Conservation (phyloP, 805 yeast genomes). For the Myxozyma monticola region DNA sequence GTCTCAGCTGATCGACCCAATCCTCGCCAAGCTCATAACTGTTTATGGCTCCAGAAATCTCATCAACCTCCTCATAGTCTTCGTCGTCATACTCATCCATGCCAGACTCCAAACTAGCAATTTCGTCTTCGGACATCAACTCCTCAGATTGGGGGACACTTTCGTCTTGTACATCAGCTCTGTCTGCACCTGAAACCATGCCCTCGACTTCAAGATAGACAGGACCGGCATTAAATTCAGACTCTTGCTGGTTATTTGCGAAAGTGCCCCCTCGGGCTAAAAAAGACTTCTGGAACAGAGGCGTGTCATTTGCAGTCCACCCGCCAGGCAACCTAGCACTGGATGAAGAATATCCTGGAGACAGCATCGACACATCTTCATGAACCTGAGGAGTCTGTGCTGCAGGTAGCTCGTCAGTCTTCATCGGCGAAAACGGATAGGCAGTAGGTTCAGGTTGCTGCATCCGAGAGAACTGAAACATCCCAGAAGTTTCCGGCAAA, state of each 20-base stretch:
- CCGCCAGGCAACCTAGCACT: slow-evolving; percentile 18
- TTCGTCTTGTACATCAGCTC: slow-evolving; percentile 7
- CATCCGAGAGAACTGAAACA: slow-evolving; percentile 1
- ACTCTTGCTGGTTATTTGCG: not conserved
- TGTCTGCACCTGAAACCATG: slow-evolving; percentile 11
- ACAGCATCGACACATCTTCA: slow-evolving; percentile 2
- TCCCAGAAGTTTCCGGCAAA: not conserved
- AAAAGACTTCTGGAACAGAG: slow-evolving; percentile 10
- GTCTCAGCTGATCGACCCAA: slow-evolving; percentile 22
- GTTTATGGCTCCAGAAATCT: not conserved
- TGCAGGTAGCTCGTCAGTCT: slow-evolving; percentile 36
- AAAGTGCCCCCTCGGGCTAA: slow-evolving; percentile 13
- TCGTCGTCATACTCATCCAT: not conserved
- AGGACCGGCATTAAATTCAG: not conserved
- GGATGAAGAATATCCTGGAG: slow-evolving; percentile 5
- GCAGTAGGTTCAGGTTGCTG: not conserved
- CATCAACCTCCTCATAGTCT: slow-evolving; percentile 1
- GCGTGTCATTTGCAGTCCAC: slow-evolving; percentile 11
- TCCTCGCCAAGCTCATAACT: slow-evolving; percentile 11
- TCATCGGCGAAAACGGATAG: slow-evolving; percentile 22
- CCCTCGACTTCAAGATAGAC: slow-evolving; percentile 3
- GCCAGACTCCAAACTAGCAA: not conserved
- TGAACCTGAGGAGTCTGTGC: slow-evolving; percentile 20
- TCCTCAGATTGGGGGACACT: slow-evolving; percentile 10
- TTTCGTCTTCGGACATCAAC: slow-evolving; percentile 4